A percentile compares a stretch with the other conserved stretches of the same genome.
These are phyloP conservation scores for Bretschneidera sinensis DNA, from an alignment of 345 rosid genomes.

Conservation along the genomic window DNA sequence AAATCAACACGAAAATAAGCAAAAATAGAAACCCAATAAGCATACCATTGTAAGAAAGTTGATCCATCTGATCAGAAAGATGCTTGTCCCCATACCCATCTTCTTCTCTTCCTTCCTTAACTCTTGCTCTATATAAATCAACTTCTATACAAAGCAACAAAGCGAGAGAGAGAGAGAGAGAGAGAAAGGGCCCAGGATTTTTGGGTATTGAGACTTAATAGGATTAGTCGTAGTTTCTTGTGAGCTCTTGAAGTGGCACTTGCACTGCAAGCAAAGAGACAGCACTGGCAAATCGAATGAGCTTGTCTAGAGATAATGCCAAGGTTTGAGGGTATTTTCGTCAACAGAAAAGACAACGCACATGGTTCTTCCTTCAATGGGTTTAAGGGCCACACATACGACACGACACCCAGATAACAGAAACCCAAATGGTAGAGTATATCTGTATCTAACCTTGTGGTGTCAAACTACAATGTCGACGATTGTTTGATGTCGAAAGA, in stretches of 20 bases:
- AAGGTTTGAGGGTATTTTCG: constrained; percentile 24
- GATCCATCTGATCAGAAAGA: constrained; percentile 84
- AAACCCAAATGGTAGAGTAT: too few relatives aligned
- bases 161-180: constrained; percentile 9
- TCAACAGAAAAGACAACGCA: too few relatives aligned
- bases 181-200: constrained; percentile 12
- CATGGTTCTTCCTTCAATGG: too few relatives aligned
- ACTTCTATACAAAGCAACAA: constrained; percentile 11
- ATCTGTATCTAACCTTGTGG: too few relatives aligned
- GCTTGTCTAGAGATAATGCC: constrained; percentile 14
- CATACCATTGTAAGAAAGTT: constrained; percentile 87
- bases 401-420: too few relatives aligned
- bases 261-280: too few relatives aligned
- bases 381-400: too few relatives aligned
- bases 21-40: neutral
- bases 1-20: constrained; percentile 14
- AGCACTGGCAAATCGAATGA: too few relatives aligned
- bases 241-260: too few relatives aligned
- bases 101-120: constrained; percentile 16
- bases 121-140: constrained; percentile 1
- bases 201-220: constrained; percentile 12
- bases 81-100: constrained; percentile 85
- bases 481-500: too few relatives aligned
- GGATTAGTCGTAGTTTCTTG: too few relatives aligned
- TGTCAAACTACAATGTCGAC: too few relatives aligned